A percentile compares a stretch with the other conserved stretches of the same genome.
Evolutionary conservation across 2,329 filamentous ascomycete genomes (phyloP).

Genomic region (Fonsecaea multimorphosa): DNA sequence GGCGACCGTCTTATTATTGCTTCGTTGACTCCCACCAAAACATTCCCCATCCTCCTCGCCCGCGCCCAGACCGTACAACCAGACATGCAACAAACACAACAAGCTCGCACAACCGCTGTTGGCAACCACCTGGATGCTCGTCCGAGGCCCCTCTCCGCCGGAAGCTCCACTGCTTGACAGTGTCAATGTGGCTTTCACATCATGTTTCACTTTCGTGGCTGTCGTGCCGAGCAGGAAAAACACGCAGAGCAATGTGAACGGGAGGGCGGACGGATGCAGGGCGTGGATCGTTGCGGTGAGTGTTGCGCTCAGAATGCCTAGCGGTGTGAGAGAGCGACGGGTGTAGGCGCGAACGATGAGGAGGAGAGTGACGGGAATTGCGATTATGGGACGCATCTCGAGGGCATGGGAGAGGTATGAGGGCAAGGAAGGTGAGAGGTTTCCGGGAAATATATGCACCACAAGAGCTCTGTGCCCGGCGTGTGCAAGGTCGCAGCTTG

Average conservation of each 20-base stretch:
- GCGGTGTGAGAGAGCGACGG: slow-evolving; percentile 77
- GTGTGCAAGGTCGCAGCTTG: not conserved
- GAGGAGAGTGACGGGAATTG: slow-evolving; percentile 57
- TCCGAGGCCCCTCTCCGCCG: slow-evolving; percentile 82
- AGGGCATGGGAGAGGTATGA: no score
- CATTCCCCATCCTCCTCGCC: not conserved
- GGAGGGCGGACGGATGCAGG: slow-evolving; percentile 90
- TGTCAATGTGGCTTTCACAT: slow-evolving; percentile 81
- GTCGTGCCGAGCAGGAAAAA: slow-evolving; percentile 88
- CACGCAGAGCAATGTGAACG: slow-evolving; percentile 79
- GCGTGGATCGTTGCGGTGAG: slow-evolving; percentile 81
- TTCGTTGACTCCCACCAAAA: slow-evolving; percentile 20
- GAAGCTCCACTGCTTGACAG: slow-evolving; percentile 71
- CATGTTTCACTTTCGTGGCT: slow-evolving; percentile 88
- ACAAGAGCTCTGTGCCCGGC: not conserved
- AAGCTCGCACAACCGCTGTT: slow-evolving; percentile 83
- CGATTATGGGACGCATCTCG: slow-evolving; percentile 52
- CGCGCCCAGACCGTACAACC: slow-evolving; percentile 19
- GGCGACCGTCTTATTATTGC: not conserved
- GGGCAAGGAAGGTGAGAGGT: not conserved
- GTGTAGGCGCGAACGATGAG: slow-evolving; percentile 72
- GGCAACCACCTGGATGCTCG: slow-evolving; percentile 85
- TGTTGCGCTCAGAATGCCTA: slow-evolving; percentile 73
- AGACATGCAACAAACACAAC: slow-evolving; percentile 52
- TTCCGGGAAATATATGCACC: not conserved